Evolutionary conservation across 2,329 filamentous ascomycete genomes (phyloP).

Genomic region (Tolypocladium sp.): DNA sequence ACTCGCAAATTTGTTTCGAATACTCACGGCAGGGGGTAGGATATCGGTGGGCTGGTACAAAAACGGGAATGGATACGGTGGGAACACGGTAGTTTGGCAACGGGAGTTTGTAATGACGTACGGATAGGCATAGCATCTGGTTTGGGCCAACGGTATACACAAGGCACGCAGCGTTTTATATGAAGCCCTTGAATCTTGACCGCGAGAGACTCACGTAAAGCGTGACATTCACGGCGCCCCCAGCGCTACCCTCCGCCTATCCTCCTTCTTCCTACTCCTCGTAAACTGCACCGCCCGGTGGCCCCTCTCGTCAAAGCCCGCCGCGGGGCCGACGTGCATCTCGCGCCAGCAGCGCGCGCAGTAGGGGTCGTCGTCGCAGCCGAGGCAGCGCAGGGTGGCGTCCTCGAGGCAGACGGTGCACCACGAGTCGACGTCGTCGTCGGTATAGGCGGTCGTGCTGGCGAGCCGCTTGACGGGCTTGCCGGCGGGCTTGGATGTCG

Average conservation of each 20-base stretch:
- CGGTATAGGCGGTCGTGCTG: slow-evolving; percentile 40
- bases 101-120: neutral
- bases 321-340: slow-evolving; percentile 62
- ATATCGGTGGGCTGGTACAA: neutral
- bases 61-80: neutral
- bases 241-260: slow-evolving; percentile 22
- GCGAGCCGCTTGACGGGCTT: slow-evolving; percentile 27
- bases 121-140: neutral
- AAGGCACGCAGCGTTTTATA: neutral
- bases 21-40: neutral
- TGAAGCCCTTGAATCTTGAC: neutral
- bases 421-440: slow-evolving; percentile 68
- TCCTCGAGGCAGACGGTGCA: slow-evolving; percentile 78
- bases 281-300: slow-evolving; percentile 59
- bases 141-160: neutral
- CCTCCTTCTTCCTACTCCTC: slow-evolving; percentile 22
- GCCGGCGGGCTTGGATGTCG: slow-evolving; percentile 37
- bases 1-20: neutral
- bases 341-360: slow-evolving; percentile 74
- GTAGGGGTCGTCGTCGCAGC: slow-evolving; percentile 65
- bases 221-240: slow-evolving; percentile 16
- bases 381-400: slow-evolving; percentile 61
- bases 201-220: neutral
- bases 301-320: slow-evolving; percentile 59
- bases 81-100: neutral